Conservation (phyloP, 2,329 filamentous ascomycete genomes). For the Alternaria panax region DNA sequence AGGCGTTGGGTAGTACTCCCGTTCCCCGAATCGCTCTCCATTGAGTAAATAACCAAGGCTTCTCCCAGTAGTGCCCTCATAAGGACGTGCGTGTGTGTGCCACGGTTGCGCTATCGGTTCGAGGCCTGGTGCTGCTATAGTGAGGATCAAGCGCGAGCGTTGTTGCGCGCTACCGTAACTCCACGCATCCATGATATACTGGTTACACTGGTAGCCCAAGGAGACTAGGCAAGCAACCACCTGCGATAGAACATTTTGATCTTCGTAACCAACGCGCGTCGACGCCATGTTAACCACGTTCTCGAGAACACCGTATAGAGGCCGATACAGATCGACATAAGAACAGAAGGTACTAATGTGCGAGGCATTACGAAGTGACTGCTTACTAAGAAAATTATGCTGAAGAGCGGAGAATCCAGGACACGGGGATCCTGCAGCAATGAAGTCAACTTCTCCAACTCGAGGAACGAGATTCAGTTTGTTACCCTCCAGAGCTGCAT, state of each 20-base stretch:
- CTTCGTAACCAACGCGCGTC: conserved; percentile 52
- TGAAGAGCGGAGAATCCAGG: conserved; percentile 77
- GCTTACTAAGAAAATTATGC: conserved; percentile 59
- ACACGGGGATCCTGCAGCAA: conserved; percentile 78
- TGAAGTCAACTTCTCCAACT: conserved; percentile 71
- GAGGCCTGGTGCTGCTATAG: conserved; percentile 72
- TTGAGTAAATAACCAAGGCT: conserved; percentile 60
- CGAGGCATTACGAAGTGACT: conserved; percentile 74
- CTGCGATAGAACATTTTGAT: conserved; percentile 74
- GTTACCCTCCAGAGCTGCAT: conserved; percentile 60
- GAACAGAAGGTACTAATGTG: conserved; percentile 79
- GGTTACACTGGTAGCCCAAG: conserved; percentile 77
- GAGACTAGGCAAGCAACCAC: conserved; percentile 76
- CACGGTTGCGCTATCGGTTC: conserved; percentile 63
- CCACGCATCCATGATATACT: conserved; percentile 74
- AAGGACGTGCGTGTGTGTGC: conserved; percentile 69
- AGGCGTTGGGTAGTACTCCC: conserved; percentile 62
- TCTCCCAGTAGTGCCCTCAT: conserved; percentile 30
- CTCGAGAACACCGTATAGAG: conserved; percentile 77
- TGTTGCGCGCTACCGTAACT: conserved; percentile 71
- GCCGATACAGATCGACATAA: conserved; percentile 76
- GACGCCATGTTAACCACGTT: conserved; percentile 75
- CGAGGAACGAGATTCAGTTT: conserved; percentile 57
- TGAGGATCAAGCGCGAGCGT: conserved; percentile 73
- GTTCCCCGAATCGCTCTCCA: conserved; percentile 62